A percentile compares a stretch with the other conserved stretches of the same genome.
These are phyloP conservation scores for Leishmania guyanensis DNA, from an alignment of 208 protist genomes.

Conservation along the genomic window DNA sequence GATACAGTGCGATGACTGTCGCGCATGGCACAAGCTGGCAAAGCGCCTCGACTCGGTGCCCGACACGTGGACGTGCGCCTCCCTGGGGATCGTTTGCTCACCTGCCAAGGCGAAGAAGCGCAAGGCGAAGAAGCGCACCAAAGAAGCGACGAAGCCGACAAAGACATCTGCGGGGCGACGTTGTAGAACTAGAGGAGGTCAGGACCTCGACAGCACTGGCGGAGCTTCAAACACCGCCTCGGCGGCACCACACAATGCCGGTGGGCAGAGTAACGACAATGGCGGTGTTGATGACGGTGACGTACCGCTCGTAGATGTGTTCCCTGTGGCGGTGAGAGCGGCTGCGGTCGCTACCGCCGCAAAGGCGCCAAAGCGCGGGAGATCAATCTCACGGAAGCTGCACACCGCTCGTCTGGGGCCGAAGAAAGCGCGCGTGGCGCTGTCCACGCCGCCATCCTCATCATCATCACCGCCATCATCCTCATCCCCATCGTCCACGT, in stretches of 20 bases:
- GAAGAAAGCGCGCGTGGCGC: slow-evolving; percentile 14
- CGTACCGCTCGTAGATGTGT: slow-evolving; percentile 9
- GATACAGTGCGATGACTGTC: slow-evolving; percentile 55
- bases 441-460: slow-evolving; percentile 1
- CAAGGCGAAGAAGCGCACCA: slow-evolving; percentile 3
- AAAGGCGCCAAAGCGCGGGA: background rate
- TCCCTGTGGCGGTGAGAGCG: background rate
- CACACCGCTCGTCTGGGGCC: background rate
- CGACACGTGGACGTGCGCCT: slow-evolving; percentile 53
- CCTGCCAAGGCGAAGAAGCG: background rate
- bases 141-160: background rate
- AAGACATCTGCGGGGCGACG: background rate
- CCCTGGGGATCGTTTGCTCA: slow-evolving; percentile 36
- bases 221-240: background rate
- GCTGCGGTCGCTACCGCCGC: background rate
- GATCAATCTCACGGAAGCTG: background rate
- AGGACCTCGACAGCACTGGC: background rate
- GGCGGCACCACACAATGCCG: background rate
- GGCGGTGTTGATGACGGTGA: slow-evolving; percentile 8
- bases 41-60: slow-evolving; percentile 36
- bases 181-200: background rate
- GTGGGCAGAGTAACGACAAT: background rate
- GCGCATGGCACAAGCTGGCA: slow-evolving; percentile 45
- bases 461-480: slow-evolving; percentile 9
- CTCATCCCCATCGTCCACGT: slow-evolving; percentile 10